Evolutionary conservation across 768 basidiomycete genomes (phyloP).

Genomic region (Pisolithus microcarpus): DNA sequence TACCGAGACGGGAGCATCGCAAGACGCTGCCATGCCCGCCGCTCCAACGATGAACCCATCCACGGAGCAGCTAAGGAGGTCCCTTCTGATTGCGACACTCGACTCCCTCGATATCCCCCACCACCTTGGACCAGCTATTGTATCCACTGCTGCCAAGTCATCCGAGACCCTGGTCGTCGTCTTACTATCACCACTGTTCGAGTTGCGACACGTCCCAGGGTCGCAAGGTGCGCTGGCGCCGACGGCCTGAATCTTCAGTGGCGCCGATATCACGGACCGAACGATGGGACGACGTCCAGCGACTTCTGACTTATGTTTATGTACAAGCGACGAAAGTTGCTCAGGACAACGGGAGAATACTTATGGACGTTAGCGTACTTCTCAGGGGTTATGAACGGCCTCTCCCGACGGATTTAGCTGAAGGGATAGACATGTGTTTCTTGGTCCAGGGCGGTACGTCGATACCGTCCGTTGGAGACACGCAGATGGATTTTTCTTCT

Average conservation of each 20-base stretch:
- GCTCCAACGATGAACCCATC: not conserved
- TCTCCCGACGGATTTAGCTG: constrained; percentile 30
- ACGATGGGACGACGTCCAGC: constrained; percentile 63
- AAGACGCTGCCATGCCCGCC: no score
- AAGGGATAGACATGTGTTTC: constrained; percentile 37
- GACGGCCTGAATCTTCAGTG: not conserved
- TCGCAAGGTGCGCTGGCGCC: not conserved
- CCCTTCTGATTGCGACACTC: constrained; percentile 51
- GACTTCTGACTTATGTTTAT: constrained; percentile 76
- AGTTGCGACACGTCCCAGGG: constrained; percentile 15
- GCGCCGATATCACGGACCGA: constrained; percentile 33
- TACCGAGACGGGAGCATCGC: no score
- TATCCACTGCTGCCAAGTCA: constrained; percentile 38
- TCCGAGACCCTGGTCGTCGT: constrained; percentile 50
- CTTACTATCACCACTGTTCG: constrained; percentile 59
- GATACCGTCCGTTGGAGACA: not conserved
- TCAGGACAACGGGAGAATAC: constrained; percentile 55
- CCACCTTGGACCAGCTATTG: constrained; percentile 50
- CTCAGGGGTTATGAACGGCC: constrained; percentile 50
- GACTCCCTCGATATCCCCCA: constrained; percentile 44
- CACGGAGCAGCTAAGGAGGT: constrained; percentile 2
- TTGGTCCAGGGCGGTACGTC: constrained; percentile 39
- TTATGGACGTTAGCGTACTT: constrained; percentile 74
- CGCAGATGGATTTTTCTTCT: constrained; percentile 2
- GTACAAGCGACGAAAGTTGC: constrained; percentile 77